These are phyloP conservation scores for Zygoascus tannicola DNA, from an alignment of 805 yeast genomes.

Conservation along the genomic window DNA sequence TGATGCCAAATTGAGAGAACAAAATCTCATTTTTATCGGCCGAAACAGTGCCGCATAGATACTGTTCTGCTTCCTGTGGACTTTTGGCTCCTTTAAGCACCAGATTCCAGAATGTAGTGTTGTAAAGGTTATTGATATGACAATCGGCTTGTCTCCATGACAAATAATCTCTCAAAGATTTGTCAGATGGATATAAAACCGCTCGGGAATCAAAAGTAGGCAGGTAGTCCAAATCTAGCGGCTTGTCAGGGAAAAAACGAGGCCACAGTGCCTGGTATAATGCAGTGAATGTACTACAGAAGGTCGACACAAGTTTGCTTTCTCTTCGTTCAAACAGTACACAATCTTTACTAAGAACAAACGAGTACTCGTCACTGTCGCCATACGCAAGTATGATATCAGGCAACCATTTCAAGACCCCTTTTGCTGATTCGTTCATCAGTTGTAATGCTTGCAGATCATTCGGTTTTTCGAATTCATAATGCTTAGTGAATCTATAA, in stretches of 20 bases:
- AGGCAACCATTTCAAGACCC: constrained; percentile 52
- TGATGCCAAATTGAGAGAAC: constrained; percentile 67
- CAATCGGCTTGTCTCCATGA: constrained; percentile 94
- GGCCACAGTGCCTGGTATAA: constrained; percentile 65
- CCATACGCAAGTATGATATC: constrained; percentile 83
- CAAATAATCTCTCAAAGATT: constrained; percentile 65
- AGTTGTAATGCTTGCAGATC: constrained; percentile 65
- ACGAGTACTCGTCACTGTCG: constrained; percentile 90
- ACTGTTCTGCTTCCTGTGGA: constrained; percentile 72
- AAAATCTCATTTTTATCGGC: constrained; percentile 84
- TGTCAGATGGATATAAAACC: constrained; percentile 64
- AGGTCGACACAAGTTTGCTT: constrained; percentile 67
- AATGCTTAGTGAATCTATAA: constrained; percentile 48
- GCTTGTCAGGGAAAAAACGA: constrained; percentile 42
- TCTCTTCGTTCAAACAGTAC: constrained; percentile 73
- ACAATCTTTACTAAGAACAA: constrained; percentile 58
- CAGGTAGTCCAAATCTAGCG: constrained; percentile 42
- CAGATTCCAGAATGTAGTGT: constrained; percentile 85
- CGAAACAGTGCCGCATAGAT: constrained; percentile 63
- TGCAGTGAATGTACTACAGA: constrained; percentile 75
- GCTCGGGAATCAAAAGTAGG: constrained; percentile 93
- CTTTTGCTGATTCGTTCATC: constrained; percentile 73
- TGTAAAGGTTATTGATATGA: constrained; percentile 89
- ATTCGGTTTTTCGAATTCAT: constrained; percentile 79
- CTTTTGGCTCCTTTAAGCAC: constrained; percentile 60